Conservation (phyloP, 106 monocot species). For the Hemerocallis citrina region DNA sequence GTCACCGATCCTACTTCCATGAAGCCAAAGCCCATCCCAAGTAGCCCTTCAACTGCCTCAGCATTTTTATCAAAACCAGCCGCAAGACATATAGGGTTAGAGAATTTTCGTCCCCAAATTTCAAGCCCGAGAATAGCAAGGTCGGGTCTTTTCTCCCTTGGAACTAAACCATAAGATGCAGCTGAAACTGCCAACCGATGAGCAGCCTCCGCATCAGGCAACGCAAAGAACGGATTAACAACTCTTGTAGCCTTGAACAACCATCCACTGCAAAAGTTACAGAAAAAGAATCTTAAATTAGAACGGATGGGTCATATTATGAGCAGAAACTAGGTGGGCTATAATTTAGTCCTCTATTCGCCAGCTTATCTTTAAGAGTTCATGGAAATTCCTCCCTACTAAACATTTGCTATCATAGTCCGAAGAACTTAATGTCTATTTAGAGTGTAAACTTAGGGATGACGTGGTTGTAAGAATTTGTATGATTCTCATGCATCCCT, state of each 20-base stretch:
- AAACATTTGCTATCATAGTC: too few species aligned
- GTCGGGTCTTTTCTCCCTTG: constrained; percentile 72
- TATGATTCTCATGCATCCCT: too few species aligned
- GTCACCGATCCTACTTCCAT: constrained; percentile 83
- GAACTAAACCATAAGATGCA: constrained; percentile 56
- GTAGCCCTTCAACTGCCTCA: constrained; percentile 64
- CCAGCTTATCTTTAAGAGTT: constrained; percentile 2
- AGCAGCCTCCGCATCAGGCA: constrained; percentile 68
- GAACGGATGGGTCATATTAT: too few species aligned
- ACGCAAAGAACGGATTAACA: constrained; percentile 65
- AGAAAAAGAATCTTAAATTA: not conserved
- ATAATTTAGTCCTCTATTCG: not conserved
- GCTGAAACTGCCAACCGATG: constrained; percentile 63
- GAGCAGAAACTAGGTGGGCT: not conserved
- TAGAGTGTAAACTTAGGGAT: too few species aligned
- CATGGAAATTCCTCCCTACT: not conserved
- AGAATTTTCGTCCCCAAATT: constrained; percentile 70
- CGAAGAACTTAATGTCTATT: too few species aligned
- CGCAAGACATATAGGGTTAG: constrained; percentile 78
- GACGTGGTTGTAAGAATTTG: too few species aligned
- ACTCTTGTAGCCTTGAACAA: constrained; percentile 49
- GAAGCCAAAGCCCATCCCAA: constrained; percentile 81
- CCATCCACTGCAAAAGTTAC: constrained; percentile 52
- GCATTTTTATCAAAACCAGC: constrained; percentile 93
- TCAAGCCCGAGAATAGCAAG: constrained; percentile 49